phyloP scores from a whole-genome alignment of 164 flowering plant species.

The Stephania japonica region DNA sequence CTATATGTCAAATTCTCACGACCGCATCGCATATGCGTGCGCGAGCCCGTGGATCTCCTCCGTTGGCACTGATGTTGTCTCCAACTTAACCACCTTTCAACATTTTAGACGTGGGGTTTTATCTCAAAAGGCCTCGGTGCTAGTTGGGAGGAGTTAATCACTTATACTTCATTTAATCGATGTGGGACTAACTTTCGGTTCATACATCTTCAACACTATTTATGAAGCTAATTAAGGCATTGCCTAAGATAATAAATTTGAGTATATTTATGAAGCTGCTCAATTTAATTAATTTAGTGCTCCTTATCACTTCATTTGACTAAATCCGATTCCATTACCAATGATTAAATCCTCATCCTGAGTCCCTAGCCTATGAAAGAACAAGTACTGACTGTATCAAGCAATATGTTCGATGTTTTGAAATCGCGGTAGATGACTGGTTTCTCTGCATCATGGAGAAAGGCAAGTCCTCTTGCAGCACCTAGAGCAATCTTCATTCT shows the following conservation, averaged over 20 bases:
- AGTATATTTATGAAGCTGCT: too few relatives aligned
- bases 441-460: conserved; percentile 86
- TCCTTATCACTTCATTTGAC: background rate
- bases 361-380: background rate
- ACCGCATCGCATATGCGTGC: too few relatives aligned
- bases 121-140: too few relatives aligned
- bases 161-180: too few relatives aligned
- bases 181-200: background rate
- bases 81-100: too few relatives aligned
- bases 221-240: background rate
- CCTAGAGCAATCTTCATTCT: conserved; percentile 34
- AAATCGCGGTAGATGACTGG: conserved; percentile 93
- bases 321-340: background rate
- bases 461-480: conserved; percentile 96
- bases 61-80: too few relatives aligned
- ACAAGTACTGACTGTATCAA: conserved; percentile 56
- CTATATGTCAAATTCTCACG: too few relatives aligned
- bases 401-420: conserved; percentile 84
- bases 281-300: background rate
- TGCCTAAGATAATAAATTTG: background rate
- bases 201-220: background rate
- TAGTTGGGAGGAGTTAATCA: too few relatives aligned
- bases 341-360: background rate
- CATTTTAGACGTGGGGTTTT: too few relatives aligned
- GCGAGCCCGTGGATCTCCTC: too few relatives aligned